Conservation (phyloP, 2,329 filamentous ascomycete species). For the Beauveria bassiana region DNA sequence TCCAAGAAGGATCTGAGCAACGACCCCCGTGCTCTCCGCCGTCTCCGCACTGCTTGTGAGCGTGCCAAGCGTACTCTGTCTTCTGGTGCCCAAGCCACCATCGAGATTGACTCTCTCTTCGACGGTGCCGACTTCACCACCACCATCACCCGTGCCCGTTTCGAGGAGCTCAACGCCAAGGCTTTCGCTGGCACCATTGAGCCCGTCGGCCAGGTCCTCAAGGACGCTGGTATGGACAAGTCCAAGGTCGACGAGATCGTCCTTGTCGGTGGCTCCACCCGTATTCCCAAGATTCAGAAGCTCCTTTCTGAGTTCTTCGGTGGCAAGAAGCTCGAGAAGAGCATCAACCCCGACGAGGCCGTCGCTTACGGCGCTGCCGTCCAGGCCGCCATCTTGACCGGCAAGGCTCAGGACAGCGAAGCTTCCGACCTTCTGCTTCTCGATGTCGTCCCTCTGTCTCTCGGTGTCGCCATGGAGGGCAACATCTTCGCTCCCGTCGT, state of each 20-base stretch:
- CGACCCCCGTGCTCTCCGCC: conserved; percentile 86
- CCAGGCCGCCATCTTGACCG: conserved; percentile 96
- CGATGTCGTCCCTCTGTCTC: conserved; percentile 91
- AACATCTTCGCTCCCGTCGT: conserved; percentile 98
- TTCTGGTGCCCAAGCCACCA: conserved; percentile 85
- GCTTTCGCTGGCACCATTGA: conserved; percentile 99
- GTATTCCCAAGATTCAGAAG: conserved; percentile 95
- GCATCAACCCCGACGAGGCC: conserved; percentile 98
- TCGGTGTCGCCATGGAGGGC: conserved; percentile 99
- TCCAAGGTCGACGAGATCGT: conserved; percentile 92
- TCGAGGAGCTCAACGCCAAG: conserved; percentile 98
- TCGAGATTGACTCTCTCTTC: conserved; percentile 96
- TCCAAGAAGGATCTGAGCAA: conserved; percentile 88
- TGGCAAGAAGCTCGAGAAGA: conserved; percentile 97
- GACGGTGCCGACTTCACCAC: conserved; percentile 97
- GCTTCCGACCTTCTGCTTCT: conserved; percentile 90
- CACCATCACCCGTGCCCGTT: conserved; percentile 96
- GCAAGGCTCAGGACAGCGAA: conserved; percentile 93
- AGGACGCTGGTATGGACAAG: conserved; percentile 98
- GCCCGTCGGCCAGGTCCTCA: conserved; percentile 96
- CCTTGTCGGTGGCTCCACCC: conserved; percentile 94
- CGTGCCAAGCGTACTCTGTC: conserved; percentile 98
- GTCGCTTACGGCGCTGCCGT: conserved; percentile 96
- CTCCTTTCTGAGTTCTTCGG: conserved; percentile 93
- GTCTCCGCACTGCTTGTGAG: conserved; percentile 96